Base-by-base conservation (phyloP, 768 basidiomycete species). In the Myochromella boudieri region DNA sequence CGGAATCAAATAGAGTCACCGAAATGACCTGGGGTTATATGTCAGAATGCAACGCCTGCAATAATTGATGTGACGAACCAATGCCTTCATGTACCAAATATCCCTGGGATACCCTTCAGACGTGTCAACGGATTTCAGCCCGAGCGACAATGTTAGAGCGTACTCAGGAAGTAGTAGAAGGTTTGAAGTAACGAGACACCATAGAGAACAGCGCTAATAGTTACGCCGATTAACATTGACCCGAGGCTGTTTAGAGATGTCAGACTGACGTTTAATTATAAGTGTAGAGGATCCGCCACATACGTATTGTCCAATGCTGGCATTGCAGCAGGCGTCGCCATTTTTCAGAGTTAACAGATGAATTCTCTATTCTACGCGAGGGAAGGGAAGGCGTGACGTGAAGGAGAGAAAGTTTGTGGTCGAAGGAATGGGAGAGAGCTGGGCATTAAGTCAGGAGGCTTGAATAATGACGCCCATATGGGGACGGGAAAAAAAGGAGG, bases 151-250 rank as follows among this genome's bases (percentile, higher is more conserved):
- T 12, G 14, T 21, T 14, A 4, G 20, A 25, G 24, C 46, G 12
- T 20, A 48, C 46, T 37, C 20, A 9, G 36, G 21, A 37, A 48
- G 25, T 49, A 44, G 18, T 32, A 43, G 28, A 49, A 49, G n/a
- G 48, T 25, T 24, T 49, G 48, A 3, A 42, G 6, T 36, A 44
- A n/a, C 7, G 41, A 37, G 14, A 49, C 48, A 1, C 48, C 48
- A 37, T 38, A 48, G 20, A 49, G 42, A 24, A 49, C 36, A n/a
- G 48, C 48, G 22, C 48, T 49, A 15, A 49, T 37, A 18, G 38
- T 37, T 6, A 46, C 44, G 31, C 53, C 53, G 15, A 48, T 54
- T 17, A 46, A 36, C 18, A 31, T 53, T 11, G 52, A 44, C 14
- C 47, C 48, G 24, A 49, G 42, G 22, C 42, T 43, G 20, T 22